Base-by-base conservation (phyloP, 345 rosid species). In the Capsella bursapastoris region DNA sequence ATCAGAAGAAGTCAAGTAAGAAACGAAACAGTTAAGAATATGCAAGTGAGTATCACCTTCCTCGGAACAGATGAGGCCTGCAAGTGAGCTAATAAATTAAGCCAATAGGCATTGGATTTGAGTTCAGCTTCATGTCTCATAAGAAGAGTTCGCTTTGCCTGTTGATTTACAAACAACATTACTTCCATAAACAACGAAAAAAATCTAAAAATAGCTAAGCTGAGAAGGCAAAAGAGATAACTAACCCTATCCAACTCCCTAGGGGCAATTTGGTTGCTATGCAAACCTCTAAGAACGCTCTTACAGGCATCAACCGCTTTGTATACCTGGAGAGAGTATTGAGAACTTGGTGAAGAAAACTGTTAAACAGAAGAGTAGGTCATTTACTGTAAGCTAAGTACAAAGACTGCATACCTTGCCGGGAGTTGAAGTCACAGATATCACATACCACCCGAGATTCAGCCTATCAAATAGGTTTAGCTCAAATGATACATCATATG, bases 101-200 rank as follows among this genome's bases (percentile, higher is more conserved):
- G 98, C 99, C 99, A 96, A 78, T 96, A 96, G 7, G 96, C 96
- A 83, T 96, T 96, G 78, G 99, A 92, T 84, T 96, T 96, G 18
- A 92, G 84, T 78, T 96, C 99, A 72, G 98, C 98, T 84, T 96
- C 99, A 82, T 96, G 99, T 70, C 98, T 89, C 99, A 96, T 92
- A 44, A 96, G 83, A 66, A 96, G 91, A 43, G 99, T 92, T 44
- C 97, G 85, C 78, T 87, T 96, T 70, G 99, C 99, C 99, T 95
- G 90, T 70, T 57, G 16, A 62, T 68, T 37, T 6, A 61, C 64
- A 57, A 66, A 63, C 53, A 66, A 53, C 12, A 28, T 1, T 3
- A 43, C 70, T 66, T 52, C 64, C 5, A 48, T 35, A 27, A 53
- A 51, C 5, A 53, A 44, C 12, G 11, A 48, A 47, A 64, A 68